Conservation (phyloP, 768 basidiomycete genomes). For the Collybiopsis confluens region DNA sequence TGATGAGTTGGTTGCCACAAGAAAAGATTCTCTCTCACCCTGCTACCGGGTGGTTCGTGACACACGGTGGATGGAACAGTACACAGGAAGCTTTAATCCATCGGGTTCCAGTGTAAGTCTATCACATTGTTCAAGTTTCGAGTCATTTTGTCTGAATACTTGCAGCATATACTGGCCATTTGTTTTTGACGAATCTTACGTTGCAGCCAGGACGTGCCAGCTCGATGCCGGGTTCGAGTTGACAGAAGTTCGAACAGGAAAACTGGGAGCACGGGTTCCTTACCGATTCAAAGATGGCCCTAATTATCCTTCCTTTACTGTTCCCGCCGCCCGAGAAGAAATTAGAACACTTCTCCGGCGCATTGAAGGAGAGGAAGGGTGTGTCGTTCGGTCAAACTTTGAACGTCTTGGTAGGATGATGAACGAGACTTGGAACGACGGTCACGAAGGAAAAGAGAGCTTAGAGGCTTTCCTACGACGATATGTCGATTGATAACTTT, state of each 20-base stretch:
- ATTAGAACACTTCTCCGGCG: neutral
- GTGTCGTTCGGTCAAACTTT: neutral
- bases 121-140: neutral
- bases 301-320: neutral
- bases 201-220: neutral
- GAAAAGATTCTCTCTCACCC: neutral
- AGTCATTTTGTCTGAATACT: neutral
- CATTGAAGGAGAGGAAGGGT: neutral
- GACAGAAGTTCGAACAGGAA: slow-evolving; percentile 2
- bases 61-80: neutral
- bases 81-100: neutral
- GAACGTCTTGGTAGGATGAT: neutral
- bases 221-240: neutral
- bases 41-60: neutral
- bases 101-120: neutral
- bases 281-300: neutral
- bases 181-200: neutral
- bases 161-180: neutral
- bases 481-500: neutral
- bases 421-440: neutral
- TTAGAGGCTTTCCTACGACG: neutral
- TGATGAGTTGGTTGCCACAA: neutral
- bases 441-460: neutral
- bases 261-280: neutral
- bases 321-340: neutral